These are phyloP conservation scores for Thielaviopsis musarum DNA, from an alignment of 2,329 filamentous ascomycete species.

Conservation along the genomic window DNA sequence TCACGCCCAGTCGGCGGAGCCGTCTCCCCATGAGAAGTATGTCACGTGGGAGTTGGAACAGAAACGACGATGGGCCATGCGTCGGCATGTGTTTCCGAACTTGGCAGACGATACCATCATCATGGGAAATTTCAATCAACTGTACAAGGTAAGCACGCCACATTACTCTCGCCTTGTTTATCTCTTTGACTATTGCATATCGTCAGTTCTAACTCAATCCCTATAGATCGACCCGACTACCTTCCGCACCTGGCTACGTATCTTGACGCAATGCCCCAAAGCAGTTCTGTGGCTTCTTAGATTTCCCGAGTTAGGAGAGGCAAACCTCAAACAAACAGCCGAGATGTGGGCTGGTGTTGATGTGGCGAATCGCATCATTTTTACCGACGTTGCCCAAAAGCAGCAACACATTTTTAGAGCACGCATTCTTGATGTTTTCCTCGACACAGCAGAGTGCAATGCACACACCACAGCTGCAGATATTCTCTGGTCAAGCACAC, in stretches of 20 bases:
- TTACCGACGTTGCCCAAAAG: conserved; percentile 94
- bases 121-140: conserved; percentile 92
- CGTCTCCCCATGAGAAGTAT: conserved; percentile 34
- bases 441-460: conserved; percentile 96
- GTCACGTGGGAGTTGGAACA: conserved; percentile 77
- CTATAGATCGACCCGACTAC: conserved; percentile 84
- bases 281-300: conserved; percentile 90
- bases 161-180: not conserved
- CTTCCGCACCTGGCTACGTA: conserved; percentile 88
- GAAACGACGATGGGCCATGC: conserved; percentile 71
- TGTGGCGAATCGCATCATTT: conserved; percentile 74
- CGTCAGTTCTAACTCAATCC: not conserved
- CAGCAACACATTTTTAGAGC: conserved; percentile 85
- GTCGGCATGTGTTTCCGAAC: conserved; percentile 75
- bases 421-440: conserved; percentile 80
- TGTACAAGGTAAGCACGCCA: conserved; percentile 65
- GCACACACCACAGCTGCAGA: conserved; percentile 95
- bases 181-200: conserved; percentile 1
- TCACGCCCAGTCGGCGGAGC: conserved; percentile 77
- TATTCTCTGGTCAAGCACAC: conserved; percentile 90
- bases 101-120: conserved; percentile 75
- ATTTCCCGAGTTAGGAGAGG: conserved; percentile 85
- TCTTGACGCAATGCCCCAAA: conserved; percentile 69
- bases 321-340: conserved; percentile 67
- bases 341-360: conserved; percentile 67